Evolutionary conservation across 164 flowering plant genomes (phyloP).

Genomic region (Chloranthus sessilifolius): DNA sequence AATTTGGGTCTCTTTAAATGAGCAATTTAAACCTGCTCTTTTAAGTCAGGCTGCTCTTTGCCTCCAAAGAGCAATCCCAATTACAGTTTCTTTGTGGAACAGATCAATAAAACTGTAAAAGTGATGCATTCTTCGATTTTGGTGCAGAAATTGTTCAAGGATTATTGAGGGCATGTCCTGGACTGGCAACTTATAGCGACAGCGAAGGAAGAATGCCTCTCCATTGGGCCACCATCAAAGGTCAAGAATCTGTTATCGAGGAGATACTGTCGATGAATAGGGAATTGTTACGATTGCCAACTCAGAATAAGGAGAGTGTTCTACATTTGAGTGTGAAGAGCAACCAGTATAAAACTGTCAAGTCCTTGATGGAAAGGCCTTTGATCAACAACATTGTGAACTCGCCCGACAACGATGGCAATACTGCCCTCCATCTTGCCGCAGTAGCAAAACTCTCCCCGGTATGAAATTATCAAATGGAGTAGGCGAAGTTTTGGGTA

Average conservation of each 20-base stretch:
- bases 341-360: slow-evolving; percentile 33
- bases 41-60: no score
- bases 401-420: slow-evolving; percentile 37
- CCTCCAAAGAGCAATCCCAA: no score
- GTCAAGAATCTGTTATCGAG: slow-evolving; percentile 32
- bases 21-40: no score
- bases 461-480: no score
- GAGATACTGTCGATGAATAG: slow-evolving; percentile 36
- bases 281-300: slow-evolving; percentile 21
- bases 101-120: no score
- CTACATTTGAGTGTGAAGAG: slow-evolving; percentile 37
- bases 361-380: slow-evolving; percentile 30
- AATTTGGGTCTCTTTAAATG: no score
- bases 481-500: no score
- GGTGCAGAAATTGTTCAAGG: slow-evolving; percentile 40
- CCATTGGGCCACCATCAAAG: slow-evolving; percentile 48
- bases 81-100: no score
- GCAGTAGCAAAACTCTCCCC: slow-evolving; percentile 39
- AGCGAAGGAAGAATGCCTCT: slow-evolving; percentile 39
- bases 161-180: slow-evolving; percentile 30
- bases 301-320: slow-evolving; percentile 29
- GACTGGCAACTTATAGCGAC: slow-evolving; percentile 37
- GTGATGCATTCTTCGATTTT: no score
- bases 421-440: slow-evolving; percentile 51
- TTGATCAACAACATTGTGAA: slow-evolving; percentile 28